Evolutionary conservation across 805 yeast genomes (phyloP).

Genomic region (Kuraishia ogatae): DNA sequence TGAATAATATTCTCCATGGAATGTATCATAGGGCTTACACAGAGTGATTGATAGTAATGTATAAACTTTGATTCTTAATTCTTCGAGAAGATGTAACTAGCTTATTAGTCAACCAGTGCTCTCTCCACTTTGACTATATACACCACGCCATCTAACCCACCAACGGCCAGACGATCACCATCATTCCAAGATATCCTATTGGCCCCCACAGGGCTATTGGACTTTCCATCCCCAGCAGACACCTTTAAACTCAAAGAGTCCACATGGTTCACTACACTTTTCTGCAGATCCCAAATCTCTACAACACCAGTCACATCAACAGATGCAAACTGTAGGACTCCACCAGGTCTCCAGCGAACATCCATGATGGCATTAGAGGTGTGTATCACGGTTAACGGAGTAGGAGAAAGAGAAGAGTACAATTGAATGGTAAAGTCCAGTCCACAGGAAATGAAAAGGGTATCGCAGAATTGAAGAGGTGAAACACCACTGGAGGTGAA

Average conservation of each 20-base stretch:
- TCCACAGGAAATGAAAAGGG: slow-evolving; percentile 18
- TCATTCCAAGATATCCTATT: slow-evolving; percentile 5
- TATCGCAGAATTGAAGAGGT: background rate
- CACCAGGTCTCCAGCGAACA: slow-evolving; percentile 25
- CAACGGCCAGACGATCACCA: slow-evolving; percentile 7
- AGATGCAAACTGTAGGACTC: slow-evolving; percentile 23
- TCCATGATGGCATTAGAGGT: slow-evolving; percentile 24
- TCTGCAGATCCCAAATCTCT: slow-evolving; percentile 28
- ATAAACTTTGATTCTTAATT: no score
- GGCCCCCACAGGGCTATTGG: slow-evolving; percentile 4
- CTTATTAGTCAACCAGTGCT: background rate
- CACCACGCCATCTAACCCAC: slow-evolving; percentile 11
- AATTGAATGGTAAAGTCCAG: slow-evolving; percentile 28
- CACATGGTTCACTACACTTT: slow-evolving; percentile 11
- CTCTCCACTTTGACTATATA: background rate
- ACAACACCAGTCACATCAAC: slow-evolving; percentile 23
- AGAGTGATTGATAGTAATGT: background rate
- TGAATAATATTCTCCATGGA: background rate
- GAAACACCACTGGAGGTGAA: background rate
- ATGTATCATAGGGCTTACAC: background rate
- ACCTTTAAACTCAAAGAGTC: slow-evolving; percentile 9
- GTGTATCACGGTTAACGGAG: slow-evolving; percentile 13
- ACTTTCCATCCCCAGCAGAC: slow-evolving; percentile 7
- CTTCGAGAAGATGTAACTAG: no score
- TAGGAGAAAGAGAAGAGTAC: background rate